Base-by-base conservation (phyloP, 805 yeast genomes). In the Candida morakotiae region DNA sequence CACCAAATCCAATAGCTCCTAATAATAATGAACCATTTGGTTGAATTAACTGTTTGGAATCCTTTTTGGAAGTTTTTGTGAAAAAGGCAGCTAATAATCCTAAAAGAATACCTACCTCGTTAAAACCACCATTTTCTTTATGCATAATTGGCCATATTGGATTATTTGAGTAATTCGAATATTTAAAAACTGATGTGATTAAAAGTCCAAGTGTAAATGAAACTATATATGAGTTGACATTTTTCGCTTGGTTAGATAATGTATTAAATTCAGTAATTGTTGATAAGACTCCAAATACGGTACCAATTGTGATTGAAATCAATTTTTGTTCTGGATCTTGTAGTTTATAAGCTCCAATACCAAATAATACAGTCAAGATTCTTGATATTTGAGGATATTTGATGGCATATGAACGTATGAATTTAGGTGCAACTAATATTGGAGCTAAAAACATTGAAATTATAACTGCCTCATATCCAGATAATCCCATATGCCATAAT, bases 111-210 rank as follows among this genome's bases (percentile, higher is more conserved):
- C 93, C 95, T 21, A 77, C 61, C 36, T 68, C 69, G 59, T 91
- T 91, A 70, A 78, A 77, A 10, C 98, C 98, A 14, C 97, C 96
- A 49, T 86, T 88, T 9, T 68, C 74, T 13, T 70, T 71, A 56
- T 88, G 81, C 89, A 93, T 81, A 35, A 89, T 83, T 20, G 98
- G 95, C 98, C 98, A 93, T 33, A 88, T 68, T 26, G 98, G 98
- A 56, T 93, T 93, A 55, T 89, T 89, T 2, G 98, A 79, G 62
- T 76, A 83, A 49, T 72, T 76, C 8, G 82, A 76, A 62, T 75
- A 83, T 54, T 93, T 93, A 14, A 86, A 68, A 21, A 86, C 75
- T 1, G 88, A 76, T 1, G 96, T 79, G 4, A 79, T 56, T 29
- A 85, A 67, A 41, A 93, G 69, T 13, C 98, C 98, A 19, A 84